Evolutionary conservation across 257 asterid species (phyloP).

Genomic region (Rehmannia glutinosa): DNA sequence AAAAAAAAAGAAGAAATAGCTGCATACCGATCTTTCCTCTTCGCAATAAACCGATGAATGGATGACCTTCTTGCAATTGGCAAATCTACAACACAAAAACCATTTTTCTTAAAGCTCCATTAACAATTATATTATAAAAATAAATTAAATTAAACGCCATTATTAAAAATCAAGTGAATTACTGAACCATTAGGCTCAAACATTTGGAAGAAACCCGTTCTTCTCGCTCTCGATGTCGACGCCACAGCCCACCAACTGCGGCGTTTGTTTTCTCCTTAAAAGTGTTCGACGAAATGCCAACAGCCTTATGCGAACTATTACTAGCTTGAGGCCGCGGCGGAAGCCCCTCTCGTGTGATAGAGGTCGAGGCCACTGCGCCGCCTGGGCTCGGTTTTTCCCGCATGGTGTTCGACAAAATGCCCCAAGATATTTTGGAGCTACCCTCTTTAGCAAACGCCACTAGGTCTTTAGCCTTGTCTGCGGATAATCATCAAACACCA

Average conservation of each 20-base stretch:
- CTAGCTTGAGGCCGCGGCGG: constrained; percentile 23
- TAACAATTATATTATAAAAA: too few relatives aligned
- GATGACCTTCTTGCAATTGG: constrained; percentile 89
- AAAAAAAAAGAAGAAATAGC: too few relatives aligned
- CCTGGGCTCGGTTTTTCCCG: constrained; percentile 5
- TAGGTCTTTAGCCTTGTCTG: constrained; percentile 48
- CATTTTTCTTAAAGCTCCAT: too few relatives aligned
- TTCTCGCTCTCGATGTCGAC: background rate
- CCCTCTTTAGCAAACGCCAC: constrained; percentile 46
- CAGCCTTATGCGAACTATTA: constrained; percentile 12
- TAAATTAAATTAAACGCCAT: background rate
- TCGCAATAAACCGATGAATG: constrained; percentile 69
- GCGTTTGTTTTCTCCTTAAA: constrained; percentile 8
- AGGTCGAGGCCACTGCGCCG: constrained; percentile 12
- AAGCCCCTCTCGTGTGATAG: constrained; percentile 26
- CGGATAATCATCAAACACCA: constrained; percentile 61
- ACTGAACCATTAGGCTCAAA: constrained; percentile 46
- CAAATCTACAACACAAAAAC: constrained; percentile 41
- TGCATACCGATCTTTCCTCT: constrained; percentile 70
- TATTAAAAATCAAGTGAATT: background rate
- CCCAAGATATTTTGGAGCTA: constrained; percentile 26
- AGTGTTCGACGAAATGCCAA: constrained; percentile 19
- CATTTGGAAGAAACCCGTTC: background rate
- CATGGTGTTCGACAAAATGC: constrained; percentile 21
- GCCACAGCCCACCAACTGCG: constrained; percentile 7